phyloP scores from a whole-genome alignment of 306 rosid genomes.

The Parietaria judaica region DNA sequence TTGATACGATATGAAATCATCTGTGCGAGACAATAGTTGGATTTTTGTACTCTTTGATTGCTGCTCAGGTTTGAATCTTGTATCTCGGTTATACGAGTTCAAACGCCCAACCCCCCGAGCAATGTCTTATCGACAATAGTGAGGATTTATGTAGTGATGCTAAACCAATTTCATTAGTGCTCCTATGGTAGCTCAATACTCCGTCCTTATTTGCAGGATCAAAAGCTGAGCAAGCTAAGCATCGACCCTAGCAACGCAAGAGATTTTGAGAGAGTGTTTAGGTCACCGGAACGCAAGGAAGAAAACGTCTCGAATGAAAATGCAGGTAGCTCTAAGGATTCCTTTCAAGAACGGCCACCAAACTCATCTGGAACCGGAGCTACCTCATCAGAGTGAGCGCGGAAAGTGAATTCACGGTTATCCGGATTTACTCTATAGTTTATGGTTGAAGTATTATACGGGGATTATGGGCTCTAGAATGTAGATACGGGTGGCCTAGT shows the following conservation, averaged over 20 bases:
- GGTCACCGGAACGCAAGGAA: conserved; percentile 44
- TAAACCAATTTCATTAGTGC: background rate
- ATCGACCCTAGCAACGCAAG: conserved; percentile 48
- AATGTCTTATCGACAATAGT: background rate
- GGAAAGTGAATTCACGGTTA: conserved; percentile 15
- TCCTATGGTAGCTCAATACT: too few species aligned
- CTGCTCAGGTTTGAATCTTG: too few species aligned
- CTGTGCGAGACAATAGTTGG: too few species aligned
- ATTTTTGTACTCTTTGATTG: background rate
- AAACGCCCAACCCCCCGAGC: too few species aligned
- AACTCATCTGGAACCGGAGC: conserved; percentile 35
- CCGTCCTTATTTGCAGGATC: conserved; percentile 46
- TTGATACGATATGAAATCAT: background rate
- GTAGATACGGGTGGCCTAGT: too few species aligned
- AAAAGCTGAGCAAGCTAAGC: conserved; percentile 45
- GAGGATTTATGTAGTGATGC: background rate
- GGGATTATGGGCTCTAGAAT: too few species aligned
- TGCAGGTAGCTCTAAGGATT: conserved; percentile 30
- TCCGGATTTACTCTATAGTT: conserved; percentile 12
- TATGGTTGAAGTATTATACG: too few species aligned
- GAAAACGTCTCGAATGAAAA: conserved; percentile 36
- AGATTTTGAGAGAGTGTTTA: conserved; percentile 62
- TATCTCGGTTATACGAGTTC: too few species aligned
- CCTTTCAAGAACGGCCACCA: conserved; percentile 27
- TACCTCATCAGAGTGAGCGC: conserved; percentile 35